These are phyloP conservation scores for Teunomyces funiuensis DNA, from an alignment of 805 yeast species.

Conservation along the genomic window DNA sequence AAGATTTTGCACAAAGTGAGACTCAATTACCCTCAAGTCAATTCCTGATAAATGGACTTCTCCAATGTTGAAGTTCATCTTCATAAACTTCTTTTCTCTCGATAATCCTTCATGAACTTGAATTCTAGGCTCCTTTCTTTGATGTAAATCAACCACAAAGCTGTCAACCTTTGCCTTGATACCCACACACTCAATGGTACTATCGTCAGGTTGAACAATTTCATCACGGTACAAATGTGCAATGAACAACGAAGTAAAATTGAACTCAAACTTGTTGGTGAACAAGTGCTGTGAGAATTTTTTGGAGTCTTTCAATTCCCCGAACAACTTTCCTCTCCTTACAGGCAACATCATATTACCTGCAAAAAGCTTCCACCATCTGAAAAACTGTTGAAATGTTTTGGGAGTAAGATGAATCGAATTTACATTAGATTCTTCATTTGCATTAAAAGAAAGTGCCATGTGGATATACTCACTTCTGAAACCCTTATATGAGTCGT, in stretches of 20 bases:
- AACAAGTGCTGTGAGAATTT: slow-evolving; percentile 75
- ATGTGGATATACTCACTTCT: slow-evolving; percentile 41
- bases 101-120: slow-evolving; percentile 45
- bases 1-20: slow-evolving; percentile 38
- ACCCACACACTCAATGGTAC: slow-evolving; percentile 62
- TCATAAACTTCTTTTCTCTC: slow-evolving; percentile 47
- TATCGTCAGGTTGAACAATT: slow-evolving; percentile 36
- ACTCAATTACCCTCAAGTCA: slow-evolving; percentile 60
- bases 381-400: slow-evolving; percentile 63
- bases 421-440: slow-evolving; percentile 50
- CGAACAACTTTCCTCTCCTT: slow-evolving; percentile 71
- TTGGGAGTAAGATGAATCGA: slow-evolving; percentile 75
- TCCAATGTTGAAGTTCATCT: slow-evolving; percentile 66
- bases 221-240: slow-evolving; percentile 68
- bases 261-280: slow-evolving; percentile 78
- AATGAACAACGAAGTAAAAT: slow-evolving; percentile 68
- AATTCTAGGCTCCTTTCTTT: slow-evolving; percentile 37
- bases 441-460: slow-evolving; percentile 40
- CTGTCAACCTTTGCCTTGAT: slow-evolving; percentile 47
- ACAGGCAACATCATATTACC: slow-evolving; percentile 78
- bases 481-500: slow-evolving; percentile 43
- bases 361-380: slow-evolving; percentile 88
- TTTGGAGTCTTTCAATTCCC: slow-evolving; percentile 49
- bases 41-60: slow-evolving; percentile 54
- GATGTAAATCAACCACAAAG: slow-evolving; percentile 42